Base-by-base conservation (phyloP, 495 filamentous ascomycete genomes). In the Penicillium mononematosum region DNA sequence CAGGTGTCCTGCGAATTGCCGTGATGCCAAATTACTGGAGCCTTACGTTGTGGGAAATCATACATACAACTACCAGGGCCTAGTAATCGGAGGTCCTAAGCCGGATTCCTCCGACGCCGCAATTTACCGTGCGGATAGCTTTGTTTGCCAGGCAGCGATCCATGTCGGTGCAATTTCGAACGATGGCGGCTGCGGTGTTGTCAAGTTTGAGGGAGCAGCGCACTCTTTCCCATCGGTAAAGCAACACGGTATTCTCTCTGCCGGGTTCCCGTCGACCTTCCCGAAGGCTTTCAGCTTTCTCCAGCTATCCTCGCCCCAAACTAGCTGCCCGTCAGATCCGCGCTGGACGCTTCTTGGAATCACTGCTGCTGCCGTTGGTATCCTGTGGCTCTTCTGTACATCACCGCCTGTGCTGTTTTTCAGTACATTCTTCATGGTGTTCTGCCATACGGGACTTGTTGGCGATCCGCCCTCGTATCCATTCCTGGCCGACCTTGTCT, bases 71-170 rank as follows among this genome's bases (percentile, higher is more conserved):
- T 95, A 93, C 65, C 73, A 76, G 52, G 80, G 84, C 0, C 75
- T 92, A 45, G 85, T 96, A 0, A 80, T 96, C 34, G 91, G 91
- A 25, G 90, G 89, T 0, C 85, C 88, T 5, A 68, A 79, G 6
- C 65, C 79, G 0, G 65, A 60, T 16, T 71, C 70, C 16, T 62
- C 67, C 8, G 67, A 70, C 3, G 52, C 58, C 2, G 74, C 80
- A 0, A 66, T 88, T 17, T 96, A 96, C 66, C 83, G 91, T 2
- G 87, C 86, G 1, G 91, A 96, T 64, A 93, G 90, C 19, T 90
- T 90, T 61, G 83, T 94, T 53, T 96, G 91, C 66, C 84, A 85
- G 45, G 76, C 90, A 11, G 90, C 90, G 7, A 87, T 96, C 38
- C 91, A 96, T 66, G 80, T 88, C 0, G 90, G 91, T 11, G 63